Evolutionary conservation across 1,284 basidiomycete species (phyloP), one percentile per base, ranked within the genome.

Genomic region (Moesziomyces aphidis): DNA sequence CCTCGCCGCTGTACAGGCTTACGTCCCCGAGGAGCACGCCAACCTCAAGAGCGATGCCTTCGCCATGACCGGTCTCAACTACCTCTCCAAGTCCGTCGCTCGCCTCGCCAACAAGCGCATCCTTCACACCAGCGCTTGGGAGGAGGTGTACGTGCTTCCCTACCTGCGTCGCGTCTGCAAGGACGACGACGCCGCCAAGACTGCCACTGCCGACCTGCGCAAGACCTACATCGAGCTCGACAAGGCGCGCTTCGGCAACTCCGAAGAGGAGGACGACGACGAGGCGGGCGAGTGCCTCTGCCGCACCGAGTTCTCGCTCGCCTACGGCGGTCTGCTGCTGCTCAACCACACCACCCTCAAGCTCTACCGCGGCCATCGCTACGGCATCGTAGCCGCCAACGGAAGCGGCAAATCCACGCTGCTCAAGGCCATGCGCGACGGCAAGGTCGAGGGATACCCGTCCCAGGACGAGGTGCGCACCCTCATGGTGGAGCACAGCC

Each of bases 331-430:
- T 72, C 89, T 99, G 34, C 89, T 99, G 17, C 89, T 99, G 65
- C 90, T 99, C 76, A 99, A 97, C 63, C 96, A 99, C 87, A 98
- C 96, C 39, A 92, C 89, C 34, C 89, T 99, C 71, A 92, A 93
- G 73, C 90, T 99, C 61, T 89, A 95, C 85, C 92, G 94, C 79
- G 97, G 96, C 42, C 85, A 86, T 78, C 83, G 86, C n/a, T 99
- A 99, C 86, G 96, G 97, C 85, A 94, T 99, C 78, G 91, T 97
- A 52, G 96, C 95, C 46, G 89, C 93, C 39, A 99, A 99, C 86
- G 96, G 96, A 77, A 93, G 93, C 65, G 96, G 96, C 76, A 99
- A 99, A 87, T 94, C 93, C 49, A 99, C 97, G 1, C 89, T 99
- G 59, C 92, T 99, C 90, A 93, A 96, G 82, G 95, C 97, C 79